Percentiles rank a stretch among this genome's conserved stretches.
Conservation (phyloP, 192 early-diverging fungal genomes). For the Geosiphon pyriformis region DNA sequence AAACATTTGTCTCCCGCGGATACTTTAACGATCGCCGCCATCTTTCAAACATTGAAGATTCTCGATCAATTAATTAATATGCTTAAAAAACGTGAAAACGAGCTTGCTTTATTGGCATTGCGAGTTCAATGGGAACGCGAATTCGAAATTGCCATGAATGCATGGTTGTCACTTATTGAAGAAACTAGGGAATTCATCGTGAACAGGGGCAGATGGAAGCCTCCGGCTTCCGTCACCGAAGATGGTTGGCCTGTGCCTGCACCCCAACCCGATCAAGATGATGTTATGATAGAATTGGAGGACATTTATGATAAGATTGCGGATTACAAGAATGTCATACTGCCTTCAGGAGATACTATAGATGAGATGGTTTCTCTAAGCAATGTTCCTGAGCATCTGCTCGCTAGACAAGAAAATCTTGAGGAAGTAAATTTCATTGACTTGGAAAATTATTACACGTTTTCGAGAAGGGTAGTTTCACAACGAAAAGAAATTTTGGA, state of each 20-base stretch:
- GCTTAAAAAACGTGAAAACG: slow-evolving; percentile 29
- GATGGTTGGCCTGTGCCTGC: slow-evolving; percentile 16
- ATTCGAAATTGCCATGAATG: slow-evolving; percentile 25
- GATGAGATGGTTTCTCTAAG: slow-evolving; percentile 36
- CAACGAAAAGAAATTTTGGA: slow-evolving; percentile 34
- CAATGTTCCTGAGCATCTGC: slow-evolving; percentile 32
- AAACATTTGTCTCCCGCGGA: slow-evolving; percentile 34
- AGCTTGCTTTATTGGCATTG: slow-evolving; percentile 29
- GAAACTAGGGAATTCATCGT: slow-evolving; percentile 26
- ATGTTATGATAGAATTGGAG: slow-evolving; percentile 4
- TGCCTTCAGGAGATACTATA: slow-evolving; percentile 29
- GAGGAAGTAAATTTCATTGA: slow-evolving; percentile 32
- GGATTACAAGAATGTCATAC: slow-evolving; percentile 33
- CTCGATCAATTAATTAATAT: slow-evolving; percentile 34
- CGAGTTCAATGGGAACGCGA: slow-evolving; percentile 37
- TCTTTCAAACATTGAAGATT: slow-evolving; percentile 35
- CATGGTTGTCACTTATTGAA: slow-evolving; percentile 20
- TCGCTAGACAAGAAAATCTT: slow-evolving; percentile 30
- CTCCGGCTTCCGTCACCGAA: slow-evolving; percentile 2
- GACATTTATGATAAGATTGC: slow-evolving; percentile 20
- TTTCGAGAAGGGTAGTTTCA: slow-evolving; percentile 34
- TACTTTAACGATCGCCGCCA: slow-evolving; percentile 43
- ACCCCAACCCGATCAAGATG: slow-evolving; percentile 3
- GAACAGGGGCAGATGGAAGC: slow-evolving; percentile 17
- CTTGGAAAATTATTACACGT: slow-evolving; percentile 27